phyloP scores from a whole-genome alignment of 2,329 filamentous ascomycete species.

The Thelonectria rubi region DNA sequence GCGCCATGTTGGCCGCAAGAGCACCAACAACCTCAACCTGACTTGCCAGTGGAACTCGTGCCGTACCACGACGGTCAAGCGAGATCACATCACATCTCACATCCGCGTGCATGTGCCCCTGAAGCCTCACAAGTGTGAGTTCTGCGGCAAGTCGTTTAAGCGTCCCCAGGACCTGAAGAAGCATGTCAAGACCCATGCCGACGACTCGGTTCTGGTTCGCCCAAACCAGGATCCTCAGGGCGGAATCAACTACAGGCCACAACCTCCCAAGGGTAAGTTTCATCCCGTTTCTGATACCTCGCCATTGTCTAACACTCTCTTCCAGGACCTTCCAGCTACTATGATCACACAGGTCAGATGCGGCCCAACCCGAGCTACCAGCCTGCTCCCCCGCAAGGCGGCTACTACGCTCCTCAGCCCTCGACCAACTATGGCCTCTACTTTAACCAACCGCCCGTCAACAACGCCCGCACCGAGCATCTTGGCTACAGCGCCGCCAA shows the following conservation, averaged over 20 bases:
- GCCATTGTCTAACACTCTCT: constrained; percentile 53
- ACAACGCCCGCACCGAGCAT: constrained; percentile 64
- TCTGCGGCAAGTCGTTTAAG: constrained; percentile 99
- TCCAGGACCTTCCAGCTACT: constrained; percentile 65
- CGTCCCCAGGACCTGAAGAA: constrained; percentile 99
- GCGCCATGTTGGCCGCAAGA: constrained; percentile 97
- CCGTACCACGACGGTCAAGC: constrained; percentile 96
- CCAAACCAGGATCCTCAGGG: constrained; percentile 61
- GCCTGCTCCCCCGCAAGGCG: constrained; percentile 55
- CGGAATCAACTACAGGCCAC: constrained; percentile 64
- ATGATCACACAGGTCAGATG: constrained; percentile 72
- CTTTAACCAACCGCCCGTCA: constrained; percentile 73
- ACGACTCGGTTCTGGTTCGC: constrained; percentile 81
- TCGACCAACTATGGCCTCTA: constrained; percentile 76
- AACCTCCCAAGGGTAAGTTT: constrained; percentile 62
- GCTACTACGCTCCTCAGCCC: constrained; percentile 68
- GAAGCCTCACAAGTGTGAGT: constrained; percentile 99
- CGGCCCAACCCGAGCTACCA: constrained; percentile 66
- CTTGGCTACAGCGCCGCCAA: constrained; percentile 66
- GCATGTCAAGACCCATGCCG: constrained; percentile 98
- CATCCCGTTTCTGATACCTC: constrained; percentile 39
- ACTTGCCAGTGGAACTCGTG: constrained; percentile 98
- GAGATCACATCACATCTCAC: constrained; percentile 98
- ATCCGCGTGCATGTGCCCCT: constrained; percentile 98
- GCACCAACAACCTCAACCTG: constrained; percentile 97